phyloP scores from a whole-genome alignment of 2,329 filamentous ascomycete species.

The Endothia cerciana region DNA sequence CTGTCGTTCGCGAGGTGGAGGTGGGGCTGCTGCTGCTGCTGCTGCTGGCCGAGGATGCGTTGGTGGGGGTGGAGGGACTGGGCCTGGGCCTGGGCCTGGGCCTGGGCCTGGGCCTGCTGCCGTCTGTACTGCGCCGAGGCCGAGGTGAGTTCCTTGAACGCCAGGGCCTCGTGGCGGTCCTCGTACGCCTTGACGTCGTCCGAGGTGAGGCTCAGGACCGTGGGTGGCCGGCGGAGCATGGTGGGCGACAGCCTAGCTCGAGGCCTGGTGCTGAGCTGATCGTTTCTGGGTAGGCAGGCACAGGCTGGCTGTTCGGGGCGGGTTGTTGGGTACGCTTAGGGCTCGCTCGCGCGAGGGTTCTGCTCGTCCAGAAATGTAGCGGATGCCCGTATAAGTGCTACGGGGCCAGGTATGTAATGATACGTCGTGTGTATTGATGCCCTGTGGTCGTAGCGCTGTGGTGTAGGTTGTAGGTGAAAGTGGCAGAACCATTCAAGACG shows the following conservation, averaged over 20 bases:
- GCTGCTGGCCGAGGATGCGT: conserved; percentile 7
- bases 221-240: conserved; percentile 60
- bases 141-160: conserved; percentile 32
- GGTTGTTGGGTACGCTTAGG: not conserved
- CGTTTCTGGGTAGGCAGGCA: too few relatives aligned
- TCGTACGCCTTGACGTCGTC: conserved; percentile 75
- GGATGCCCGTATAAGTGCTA: not conserved
- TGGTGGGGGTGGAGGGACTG: not conserved
- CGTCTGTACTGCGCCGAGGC: not conserved
- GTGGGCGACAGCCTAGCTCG: not conserved
- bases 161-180: conserved; percentile 54
- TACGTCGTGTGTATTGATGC: not conserved
- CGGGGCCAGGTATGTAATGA: not conserved
- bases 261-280: too few relatives aligned
- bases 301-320: too few relatives aligned
- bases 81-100: not conserved
- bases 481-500: not conserved
- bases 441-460: not conserved
- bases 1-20: conserved; percentile 17
- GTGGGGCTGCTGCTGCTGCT: not conserved
- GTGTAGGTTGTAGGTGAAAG: not conserved
- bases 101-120: conserved; percentile 12
- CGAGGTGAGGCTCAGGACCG: conserved; percentile 68
- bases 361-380: not conserved
- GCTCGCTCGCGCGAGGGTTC: not conserved